Percentiles rank a stretch among this genome's conserved stretches.
phyloP scores from a whole-genome alignment of 345 rosid genomes.

The Pugionium dolabratum region DNA sequence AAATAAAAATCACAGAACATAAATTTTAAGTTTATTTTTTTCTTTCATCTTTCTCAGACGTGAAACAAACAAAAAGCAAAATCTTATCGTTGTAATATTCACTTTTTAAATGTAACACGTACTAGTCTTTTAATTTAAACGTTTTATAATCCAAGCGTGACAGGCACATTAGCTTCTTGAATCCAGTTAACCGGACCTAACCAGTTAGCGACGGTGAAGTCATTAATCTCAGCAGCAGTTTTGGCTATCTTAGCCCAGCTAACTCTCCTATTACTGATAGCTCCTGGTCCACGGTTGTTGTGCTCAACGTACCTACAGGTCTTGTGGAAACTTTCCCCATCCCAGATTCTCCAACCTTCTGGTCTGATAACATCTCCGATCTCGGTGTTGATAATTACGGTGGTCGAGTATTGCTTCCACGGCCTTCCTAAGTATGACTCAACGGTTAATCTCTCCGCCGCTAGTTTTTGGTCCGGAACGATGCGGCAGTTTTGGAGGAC shows the following conservation, averaged over 20 bases:
- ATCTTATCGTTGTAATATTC: slow-evolving; percentile 15
- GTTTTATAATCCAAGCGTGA: slow-evolving; percentile 45
- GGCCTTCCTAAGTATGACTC: slow-evolving; percentile 75
- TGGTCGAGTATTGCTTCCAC: slow-evolving; percentile 61
- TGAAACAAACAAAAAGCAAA: slow-evolving; percentile 35
- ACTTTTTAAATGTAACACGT: slow-evolving; percentile 34
- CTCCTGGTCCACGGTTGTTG: slow-evolving; percentile 67
- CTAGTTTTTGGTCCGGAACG: slow-evolving; percentile 63
- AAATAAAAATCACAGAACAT: slow-evolving; percentile 19
- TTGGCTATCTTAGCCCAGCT: slow-evolving; percentile 52
- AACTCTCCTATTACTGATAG: slow-evolving; percentile 47
- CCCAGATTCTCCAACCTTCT: slow-evolving; percentile 62
- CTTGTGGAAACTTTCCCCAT: slow-evolving; percentile 35
- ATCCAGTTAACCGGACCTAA: slow-evolving; percentile 51
- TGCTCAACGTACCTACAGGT: slow-evolving; percentile 55
- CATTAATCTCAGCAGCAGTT: slow-evolving; percentile 42
- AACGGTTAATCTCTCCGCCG: slow-evolving; percentile 36
- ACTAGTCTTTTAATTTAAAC: slow-evolving; percentile 1
- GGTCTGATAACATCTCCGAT: slow-evolving; percentile 67
- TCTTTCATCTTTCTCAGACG: slow-evolving; percentile 11
- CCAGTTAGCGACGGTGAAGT: slow-evolving; percentile 48
- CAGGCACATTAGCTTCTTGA: slow-evolving; percentile 45
- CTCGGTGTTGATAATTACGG: slow-evolving; percentile 58
- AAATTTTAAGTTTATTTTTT: background rate
- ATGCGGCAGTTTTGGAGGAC: slow-evolving; percentile 77